Evolutionary conservation across 345 rosid genomes (phyloP).

Genomic region (Moricandia moricandioides): DNA sequence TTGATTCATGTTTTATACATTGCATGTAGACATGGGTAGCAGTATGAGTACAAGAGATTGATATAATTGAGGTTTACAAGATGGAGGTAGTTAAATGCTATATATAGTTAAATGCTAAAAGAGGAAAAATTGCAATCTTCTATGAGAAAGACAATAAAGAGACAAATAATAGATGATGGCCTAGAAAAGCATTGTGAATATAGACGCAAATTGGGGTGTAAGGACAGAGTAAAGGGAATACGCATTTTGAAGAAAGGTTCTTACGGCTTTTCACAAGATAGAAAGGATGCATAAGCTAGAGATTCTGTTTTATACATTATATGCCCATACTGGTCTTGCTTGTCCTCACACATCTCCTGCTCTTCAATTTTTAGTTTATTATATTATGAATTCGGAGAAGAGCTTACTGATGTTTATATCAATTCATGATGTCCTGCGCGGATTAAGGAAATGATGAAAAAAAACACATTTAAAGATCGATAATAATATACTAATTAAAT

Average conservation of each 20-base stretch:
- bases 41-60: not conserved
- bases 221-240: slow-evolving; percentile 23
- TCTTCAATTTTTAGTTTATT: not conserved
- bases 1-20: not conserved
- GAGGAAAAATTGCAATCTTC: not conserved
- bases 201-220: slow-evolving; percentile 24
- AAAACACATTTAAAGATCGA: not conserved
- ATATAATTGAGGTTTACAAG: not conserved
- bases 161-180: not conserved
- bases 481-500: not conserved
- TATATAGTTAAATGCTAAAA: not conserved
- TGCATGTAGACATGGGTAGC: not conserved
- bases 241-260: not conserved
- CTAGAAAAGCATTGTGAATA: slow-evolving; percentile 15
- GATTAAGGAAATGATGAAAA: not conserved
- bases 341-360: not conserved
- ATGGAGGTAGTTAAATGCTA: not conserved
- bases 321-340: slow-evolving; percentile 13
- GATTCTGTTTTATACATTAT: slow-evolving; percentile 8
- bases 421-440: not conserved
- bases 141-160: not conserved
- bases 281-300: slow-evolving; percentile 20
- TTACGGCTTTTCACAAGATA: slow-evolving; percentile 26
- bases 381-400: not conserved
- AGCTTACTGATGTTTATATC: not conserved